A percentile compares a stretch with the other conserved stretches of the same genome.
Conservation (phyloP, 192 early-diverging fungal genomes). For the Ambispora gerdemannii region DNA sequence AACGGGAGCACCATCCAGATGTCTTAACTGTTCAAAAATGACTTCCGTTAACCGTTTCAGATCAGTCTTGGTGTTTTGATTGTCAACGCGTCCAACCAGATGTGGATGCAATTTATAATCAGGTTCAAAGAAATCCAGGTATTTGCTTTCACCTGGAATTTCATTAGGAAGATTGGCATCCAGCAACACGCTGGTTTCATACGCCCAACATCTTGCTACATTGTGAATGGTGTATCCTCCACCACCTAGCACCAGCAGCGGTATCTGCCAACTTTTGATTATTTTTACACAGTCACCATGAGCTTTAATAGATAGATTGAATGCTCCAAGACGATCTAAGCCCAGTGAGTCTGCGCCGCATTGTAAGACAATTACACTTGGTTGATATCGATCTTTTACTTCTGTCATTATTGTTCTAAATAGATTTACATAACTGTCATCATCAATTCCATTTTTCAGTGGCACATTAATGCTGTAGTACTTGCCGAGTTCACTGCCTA, state of each 20-base stretch:
- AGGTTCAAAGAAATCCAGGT: conserved; percentile 81
- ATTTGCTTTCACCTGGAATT: conserved; percentile 70
- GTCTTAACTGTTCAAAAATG: conserved; percentile 86
- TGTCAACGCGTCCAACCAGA: conserved; percentile 76
- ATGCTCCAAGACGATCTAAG: conserved; percentile 52
- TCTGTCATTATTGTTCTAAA: conserved; percentile 71
- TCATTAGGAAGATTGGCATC: conserved; percentile 71
- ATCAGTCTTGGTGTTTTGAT: conserved; percentile 85
- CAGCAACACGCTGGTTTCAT: conserved; percentile 83
- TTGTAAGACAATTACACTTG: conserved; percentile 85
- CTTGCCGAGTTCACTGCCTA: conserved; percentile 75
- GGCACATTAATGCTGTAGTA: conserved; percentile 90
- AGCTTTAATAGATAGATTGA: conserved; percentile 59
- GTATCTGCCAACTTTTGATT: conserved; percentile 76
- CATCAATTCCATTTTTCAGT: conserved; percentile 82
- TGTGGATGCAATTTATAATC: conserved; percentile 89
- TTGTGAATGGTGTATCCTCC: conserved; percentile 92
- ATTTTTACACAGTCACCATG: conserved; percentile 77
- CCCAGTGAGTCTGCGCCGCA: conserved; percentile 72
- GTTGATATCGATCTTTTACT: conserved; percentile 71
- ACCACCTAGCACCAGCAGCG: conserved; percentile 77
- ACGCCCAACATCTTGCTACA: conserved; percentile 92
- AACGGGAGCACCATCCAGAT: conserved; percentile 83
- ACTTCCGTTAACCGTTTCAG: conserved; percentile 63
- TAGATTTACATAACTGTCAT: conserved; percentile 75